These are phyloP conservation scores for Kwoniella sp. DNA, from an alignment of 768 basidiomycete species.

Conservation along the genomic window DNA sequence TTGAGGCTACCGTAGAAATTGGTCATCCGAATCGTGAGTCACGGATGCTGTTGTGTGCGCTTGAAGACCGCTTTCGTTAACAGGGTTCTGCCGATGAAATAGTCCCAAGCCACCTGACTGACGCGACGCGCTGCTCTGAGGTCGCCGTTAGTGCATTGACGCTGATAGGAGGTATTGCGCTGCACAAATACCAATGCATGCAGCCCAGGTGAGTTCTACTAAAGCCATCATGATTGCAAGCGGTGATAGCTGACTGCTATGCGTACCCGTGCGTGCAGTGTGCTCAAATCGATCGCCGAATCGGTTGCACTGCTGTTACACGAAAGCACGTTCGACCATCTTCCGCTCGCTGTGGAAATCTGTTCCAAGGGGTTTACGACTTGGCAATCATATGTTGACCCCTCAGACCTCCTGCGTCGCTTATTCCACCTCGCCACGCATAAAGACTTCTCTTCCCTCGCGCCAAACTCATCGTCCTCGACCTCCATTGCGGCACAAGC, in stretches of 20 bases:
- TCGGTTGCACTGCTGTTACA: slow-evolving; percentile 78
- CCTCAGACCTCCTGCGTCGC: slow-evolving; percentile 80
- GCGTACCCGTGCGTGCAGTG: slow-evolving; percentile 58
- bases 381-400: slow-evolving; percentile 92
- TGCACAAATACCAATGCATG: slow-evolving; percentile 75
- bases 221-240: no score
- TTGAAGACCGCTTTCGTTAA: not conserved
- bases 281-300: slow-evolving; percentile 78
- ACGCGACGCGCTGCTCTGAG: slow-evolving; percentile 63
- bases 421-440: slow-evolving; percentile 76
- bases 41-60: not conserved
- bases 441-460: slow-evolving; percentile 28
- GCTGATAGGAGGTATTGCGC: slow-evolving; percentile 78
- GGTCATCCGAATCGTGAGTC: slow-evolving; percentile 35
- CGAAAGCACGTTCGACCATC: slow-evolving; percentile 64
- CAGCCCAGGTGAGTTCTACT: slow-evolving; percentile 65
- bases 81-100: not conserved
- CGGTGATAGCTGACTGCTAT: not conserved
- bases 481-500: slow-evolving; percentile 76
- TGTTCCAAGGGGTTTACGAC: slow-evolving; percentile 87
- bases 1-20: slow-evolving; percentile 62
- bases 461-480: slow-evolving; percentile 51
- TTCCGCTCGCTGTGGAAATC: slow-evolving; percentile 79
- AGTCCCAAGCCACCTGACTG: slow-evolving; percentile 60
- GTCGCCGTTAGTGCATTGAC: slow-evolving; percentile 72